phyloP scores from a whole-genome alignment of 2,329 filamentous ascomycete species.

The Thelonectria blattea region DNA sequence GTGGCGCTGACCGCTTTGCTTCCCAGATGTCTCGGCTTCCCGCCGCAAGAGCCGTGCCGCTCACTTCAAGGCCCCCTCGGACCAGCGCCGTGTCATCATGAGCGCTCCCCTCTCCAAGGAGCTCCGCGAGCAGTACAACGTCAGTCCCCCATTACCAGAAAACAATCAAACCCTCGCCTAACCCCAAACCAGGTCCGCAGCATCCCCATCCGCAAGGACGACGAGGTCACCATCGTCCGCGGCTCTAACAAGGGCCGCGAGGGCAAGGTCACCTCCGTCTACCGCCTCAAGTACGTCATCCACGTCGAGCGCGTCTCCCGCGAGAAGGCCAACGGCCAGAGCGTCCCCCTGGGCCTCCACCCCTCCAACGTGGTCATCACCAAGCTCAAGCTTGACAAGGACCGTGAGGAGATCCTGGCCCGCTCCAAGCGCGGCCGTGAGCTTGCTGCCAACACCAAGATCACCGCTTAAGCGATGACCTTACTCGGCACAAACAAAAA shows the following conservation, averaged over 20 bases:
- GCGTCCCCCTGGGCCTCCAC: slow-evolving; percentile 91
- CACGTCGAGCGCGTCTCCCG: slow-evolving; percentile 96
- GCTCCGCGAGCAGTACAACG: slow-evolving; percentile 98
- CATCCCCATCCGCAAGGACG: slow-evolving; percentile 97
- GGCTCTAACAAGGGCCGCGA: slow-evolving; percentile 97
- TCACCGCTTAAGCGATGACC: slow-evolving; percentile 56
- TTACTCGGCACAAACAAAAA: slow-evolving; percentile 31
- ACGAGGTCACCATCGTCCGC: slow-evolving; percentile 91
- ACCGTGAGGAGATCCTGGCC: slow-evolving; percentile 87
- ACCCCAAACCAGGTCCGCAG: slow-evolving; percentile 73
- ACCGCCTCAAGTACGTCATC: slow-evolving; percentile 97
- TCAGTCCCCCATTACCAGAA: slow-evolving; percentile 57
- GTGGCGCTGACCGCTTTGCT: slow-evolving; percentile 12
- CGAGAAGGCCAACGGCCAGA: slow-evolving; percentile 97
- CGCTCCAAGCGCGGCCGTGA: slow-evolving; percentile 83
- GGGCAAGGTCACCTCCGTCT: slow-evolving; percentile 97
- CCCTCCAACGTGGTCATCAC: slow-evolving; percentile 97
- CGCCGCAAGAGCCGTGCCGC: slow-evolving; percentile 99
- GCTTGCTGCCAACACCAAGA: slow-evolving; percentile 74
- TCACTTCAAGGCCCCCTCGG: slow-evolving; percentile 95
- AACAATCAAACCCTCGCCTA: neutral
- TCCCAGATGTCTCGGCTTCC: slow-evolving; percentile 71
- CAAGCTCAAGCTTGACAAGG: slow-evolving; percentile 98
- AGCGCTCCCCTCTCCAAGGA: slow-evolving; percentile 95
- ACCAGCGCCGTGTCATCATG: slow-evolving; percentile 95